These are phyloP conservation scores for Wallacemonas sp. DNA, from an alignment of 208 protist genomes.

Conservation along the genomic window DNA sequence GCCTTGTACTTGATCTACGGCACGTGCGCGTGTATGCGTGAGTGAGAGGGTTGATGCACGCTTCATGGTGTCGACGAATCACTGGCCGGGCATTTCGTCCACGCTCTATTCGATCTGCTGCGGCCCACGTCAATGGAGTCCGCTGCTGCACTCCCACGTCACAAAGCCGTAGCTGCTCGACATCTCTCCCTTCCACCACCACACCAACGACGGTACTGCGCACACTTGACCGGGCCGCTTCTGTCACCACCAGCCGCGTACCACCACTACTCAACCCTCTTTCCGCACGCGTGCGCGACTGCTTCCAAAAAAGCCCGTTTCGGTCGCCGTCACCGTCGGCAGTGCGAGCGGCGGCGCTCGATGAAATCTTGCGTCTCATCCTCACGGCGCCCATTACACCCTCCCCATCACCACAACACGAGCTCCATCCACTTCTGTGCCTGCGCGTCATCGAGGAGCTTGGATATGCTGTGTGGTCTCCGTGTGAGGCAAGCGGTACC, in stretches of 20 bases:
- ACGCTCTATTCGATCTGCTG: no score
- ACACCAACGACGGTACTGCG: no score
- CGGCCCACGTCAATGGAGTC: no score
- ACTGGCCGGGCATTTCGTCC: no score
- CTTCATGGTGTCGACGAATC: no score
- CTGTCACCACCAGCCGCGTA: neutral
- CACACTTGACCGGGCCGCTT: neutral
- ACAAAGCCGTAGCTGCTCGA: no score
- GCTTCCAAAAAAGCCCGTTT: neutral
- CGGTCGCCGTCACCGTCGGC: neutral
- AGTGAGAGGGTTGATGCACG: no score
- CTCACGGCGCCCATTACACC: no score
- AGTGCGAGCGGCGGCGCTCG: neutral
- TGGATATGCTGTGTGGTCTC: conserved; percentile 33
- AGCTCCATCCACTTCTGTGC: conserved; percentile 60
- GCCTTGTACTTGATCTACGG: no score
- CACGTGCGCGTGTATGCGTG: no score
- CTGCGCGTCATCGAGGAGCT: conserved; percentile 46
- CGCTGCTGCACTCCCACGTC: no score
- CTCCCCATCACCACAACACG: neutral
- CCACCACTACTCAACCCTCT: neutral
- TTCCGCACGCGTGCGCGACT: neutral
- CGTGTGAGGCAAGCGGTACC: neutral
- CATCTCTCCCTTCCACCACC: no score
- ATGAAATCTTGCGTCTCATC: neutral